Evolutionary conservation across 106 monocot genomes (phyloP).

Genomic region (Dioscorea zingiberensis): DNA sequence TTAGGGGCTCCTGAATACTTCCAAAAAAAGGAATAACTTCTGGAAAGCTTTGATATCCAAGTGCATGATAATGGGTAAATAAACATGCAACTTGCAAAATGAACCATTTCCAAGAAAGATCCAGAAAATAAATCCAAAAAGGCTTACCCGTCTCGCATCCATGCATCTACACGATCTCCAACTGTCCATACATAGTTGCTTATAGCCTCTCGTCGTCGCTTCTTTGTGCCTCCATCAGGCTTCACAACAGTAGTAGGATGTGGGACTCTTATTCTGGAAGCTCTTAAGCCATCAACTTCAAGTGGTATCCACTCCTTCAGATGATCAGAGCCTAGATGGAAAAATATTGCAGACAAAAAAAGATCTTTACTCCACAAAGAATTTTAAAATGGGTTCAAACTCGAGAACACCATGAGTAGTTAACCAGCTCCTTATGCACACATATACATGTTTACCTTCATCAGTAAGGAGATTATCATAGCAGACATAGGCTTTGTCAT

Average conservation of each 20-base stretch:
- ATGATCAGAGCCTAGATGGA: conserved; percentile 43
- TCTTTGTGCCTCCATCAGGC: conserved; percentile 55
- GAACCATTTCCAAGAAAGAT: background rate
- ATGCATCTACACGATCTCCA: conserved; percentile 89
- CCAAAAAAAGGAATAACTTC: too few relatives aligned
- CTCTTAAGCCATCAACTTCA: conserved; percentile 29
- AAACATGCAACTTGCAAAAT: too few relatives aligned
- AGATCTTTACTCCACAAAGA: too few relatives aligned
- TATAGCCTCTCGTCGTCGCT: conserved; percentile 53
- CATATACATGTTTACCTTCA: conserved; percentile 37
- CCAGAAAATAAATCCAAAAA: background rate
- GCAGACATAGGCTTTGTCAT: conserved; percentile 55
- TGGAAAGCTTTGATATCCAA: too few relatives aligned
- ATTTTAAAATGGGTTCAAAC: too few relatives aligned
- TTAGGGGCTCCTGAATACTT: too few relatives aligned
- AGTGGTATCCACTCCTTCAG: conserved; percentile 82
- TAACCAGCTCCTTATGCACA: too few relatives aligned
- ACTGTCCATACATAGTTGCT: conserved; percentile 45
- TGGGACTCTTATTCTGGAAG: conserved; percentile 68
- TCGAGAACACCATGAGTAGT: too few relatives aligned
- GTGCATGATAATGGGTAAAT: too few relatives aligned
- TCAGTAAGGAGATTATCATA: conserved; percentile 41
- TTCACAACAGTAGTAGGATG: conserved; percentile 43
- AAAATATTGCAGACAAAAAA: background rate
- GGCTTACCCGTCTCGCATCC: conserved; percentile 66